Conservation (phyloP, 208 protist genomes). For the Cochliopodium minus region DNA sequence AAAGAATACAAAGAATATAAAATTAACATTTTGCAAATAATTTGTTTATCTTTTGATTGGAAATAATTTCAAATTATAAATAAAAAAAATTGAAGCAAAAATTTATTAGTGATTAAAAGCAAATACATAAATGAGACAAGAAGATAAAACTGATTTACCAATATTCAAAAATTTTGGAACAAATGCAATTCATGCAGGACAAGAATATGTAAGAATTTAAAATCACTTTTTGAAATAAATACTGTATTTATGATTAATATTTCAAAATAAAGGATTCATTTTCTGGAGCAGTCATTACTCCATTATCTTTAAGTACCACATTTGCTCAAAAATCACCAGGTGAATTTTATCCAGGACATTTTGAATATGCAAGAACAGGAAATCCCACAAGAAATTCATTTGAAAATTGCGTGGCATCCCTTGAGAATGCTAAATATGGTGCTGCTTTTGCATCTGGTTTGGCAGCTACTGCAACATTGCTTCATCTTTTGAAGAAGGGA, state of each 20-base stretch:
- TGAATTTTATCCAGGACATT: slow-evolving; percentile 33
- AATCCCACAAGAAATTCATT: slow-evolving; percentile 74
- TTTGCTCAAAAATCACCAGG: slow-evolving; percentile 43
- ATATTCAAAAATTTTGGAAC: slow-evolving; percentile 11
- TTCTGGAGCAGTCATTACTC: slow-evolving; percentile 55
- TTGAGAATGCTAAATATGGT: slow-evolving; percentile 67
- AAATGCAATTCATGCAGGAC: slow-evolving; percentile 6
- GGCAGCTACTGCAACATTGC: slow-evolving; percentile 62
- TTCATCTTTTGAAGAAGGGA: slow-evolving; percentile 56
- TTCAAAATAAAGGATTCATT: too few species aligned
- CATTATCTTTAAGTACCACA: slow-evolving; percentile 58
- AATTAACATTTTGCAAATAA: too few species aligned
- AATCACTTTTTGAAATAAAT: too few species aligned
- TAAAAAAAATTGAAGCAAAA: too few species aligned
- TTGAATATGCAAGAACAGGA: slow-evolving; percentile 71
- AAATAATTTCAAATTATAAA: too few species aligned
- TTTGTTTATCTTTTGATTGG: too few species aligned
- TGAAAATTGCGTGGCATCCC: slow-evolving; percentile 57
- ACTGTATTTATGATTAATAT: too few species aligned
- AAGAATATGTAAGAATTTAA: too few species aligned
- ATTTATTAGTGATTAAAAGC: too few species aligned
- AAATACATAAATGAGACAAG: too few species aligned
- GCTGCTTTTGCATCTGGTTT: slow-evolving; percentile 62
- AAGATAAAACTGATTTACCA: too few species aligned
- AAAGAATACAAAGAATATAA: too few species aligned